Evolutionary conservation across 2,329 filamentous ascomycete genomes (phyloP).

Genomic region (Penicillium sp.): DNA sequence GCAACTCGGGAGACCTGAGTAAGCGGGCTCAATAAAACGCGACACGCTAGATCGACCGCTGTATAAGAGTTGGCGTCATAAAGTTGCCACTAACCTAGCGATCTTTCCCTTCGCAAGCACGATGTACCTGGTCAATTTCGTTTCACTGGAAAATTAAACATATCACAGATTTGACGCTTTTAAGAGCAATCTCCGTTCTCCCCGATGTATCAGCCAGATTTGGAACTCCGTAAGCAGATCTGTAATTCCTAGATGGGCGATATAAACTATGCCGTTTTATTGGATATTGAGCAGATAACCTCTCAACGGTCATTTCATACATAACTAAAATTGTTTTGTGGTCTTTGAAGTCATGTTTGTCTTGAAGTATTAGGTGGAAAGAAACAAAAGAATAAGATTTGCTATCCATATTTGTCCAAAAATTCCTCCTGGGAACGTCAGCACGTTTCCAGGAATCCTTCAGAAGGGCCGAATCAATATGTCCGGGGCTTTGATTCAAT

Average conservation of each 20-base stretch:
- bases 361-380: not conserved
- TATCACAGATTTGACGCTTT: not conserved
- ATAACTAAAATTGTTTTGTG: not conserved
- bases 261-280: not conserved
- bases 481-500: not conserved
- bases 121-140: not conserved
- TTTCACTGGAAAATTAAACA: not conserved
- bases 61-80: not conserved
- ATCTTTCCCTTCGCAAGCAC: not conserved
- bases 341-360: not conserved
- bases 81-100: not conserved
- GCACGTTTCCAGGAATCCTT: not conserved
- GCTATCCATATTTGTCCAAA: not conserved
- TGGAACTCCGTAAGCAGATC: not conserved
- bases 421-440: too few species aligned
- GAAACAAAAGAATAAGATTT: not conserved
- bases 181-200: not conserved
- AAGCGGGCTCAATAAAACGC: not conserved
- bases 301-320: not conserved
- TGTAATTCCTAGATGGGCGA: not conserved
- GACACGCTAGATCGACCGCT: not conserved
- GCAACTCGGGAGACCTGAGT: not conserved
- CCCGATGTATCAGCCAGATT: conserved; percentile 10
- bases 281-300: not conserved
- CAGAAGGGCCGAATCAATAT: not conserved